Conservation (phyloP, 257 asterid species). For the Eustoma russellianum region DNA sequence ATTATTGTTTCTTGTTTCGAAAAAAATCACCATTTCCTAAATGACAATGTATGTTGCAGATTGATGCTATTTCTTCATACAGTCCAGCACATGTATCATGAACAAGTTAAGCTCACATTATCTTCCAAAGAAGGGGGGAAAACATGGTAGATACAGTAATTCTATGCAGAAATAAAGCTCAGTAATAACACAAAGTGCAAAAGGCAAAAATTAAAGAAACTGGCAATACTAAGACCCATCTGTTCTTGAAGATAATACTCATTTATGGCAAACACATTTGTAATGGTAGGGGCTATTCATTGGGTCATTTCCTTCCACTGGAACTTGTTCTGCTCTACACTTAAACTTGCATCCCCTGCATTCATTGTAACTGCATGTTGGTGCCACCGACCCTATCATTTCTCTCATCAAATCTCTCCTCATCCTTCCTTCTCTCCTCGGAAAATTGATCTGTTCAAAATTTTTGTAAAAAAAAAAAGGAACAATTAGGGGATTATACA, state of each 20-base stretch:
- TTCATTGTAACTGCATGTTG: slow-evolving; percentile 82
- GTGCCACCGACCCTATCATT: slow-evolving; percentile 87
- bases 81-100: no score
- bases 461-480: no score
- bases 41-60: no score
- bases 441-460: no score
- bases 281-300: slow-evolving; percentile 76
- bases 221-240: background rate
- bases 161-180: background rate
- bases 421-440: slow-evolving; percentile 2
- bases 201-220: background rate
- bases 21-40: no score
- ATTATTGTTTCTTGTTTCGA: no score
- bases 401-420: slow-evolving; percentile 21
- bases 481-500: no score
- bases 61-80: no score
- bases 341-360: slow-evolving; percentile 79
- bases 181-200: background rate
- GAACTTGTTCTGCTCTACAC: slow-evolving; percentile 94
- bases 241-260: slow-evolving; percentile 1
- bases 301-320: slow-evolving; percentile 92
- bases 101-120: no score
- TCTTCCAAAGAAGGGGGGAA: no score
- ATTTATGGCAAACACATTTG: slow-evolving; percentile 82
- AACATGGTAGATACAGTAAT: no score